These are phyloP conservation scores for Hymenoscyphus linearis DNA, from an alignment of 2,329 filamentous ascomycete species.

Conservation along the genomic window DNA sequence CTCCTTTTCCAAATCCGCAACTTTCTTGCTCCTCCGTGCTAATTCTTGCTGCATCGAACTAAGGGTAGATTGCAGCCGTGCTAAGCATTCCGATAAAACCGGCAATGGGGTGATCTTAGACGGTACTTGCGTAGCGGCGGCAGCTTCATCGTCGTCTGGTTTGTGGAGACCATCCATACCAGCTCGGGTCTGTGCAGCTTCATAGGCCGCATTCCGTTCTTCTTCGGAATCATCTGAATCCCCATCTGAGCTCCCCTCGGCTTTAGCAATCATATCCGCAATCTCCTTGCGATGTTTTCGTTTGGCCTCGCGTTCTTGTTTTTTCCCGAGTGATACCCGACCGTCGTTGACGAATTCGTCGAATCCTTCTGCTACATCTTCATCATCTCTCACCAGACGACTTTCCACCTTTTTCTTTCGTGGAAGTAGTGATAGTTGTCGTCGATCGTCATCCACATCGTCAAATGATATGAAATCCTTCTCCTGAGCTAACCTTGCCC, in stretches of 20 bases:
- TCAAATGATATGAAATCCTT: constrained; percentile 63
- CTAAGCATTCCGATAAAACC: constrained; percentile 61
- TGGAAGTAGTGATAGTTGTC: constrained; percentile 36
- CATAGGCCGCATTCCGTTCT: constrained; percentile 74
- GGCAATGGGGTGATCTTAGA: constrained; percentile 74
- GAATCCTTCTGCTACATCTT: constrained; percentile 89
- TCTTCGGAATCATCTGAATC: constrained; percentile 65
- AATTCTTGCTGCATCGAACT: constrained; percentile 59
- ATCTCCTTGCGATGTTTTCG: constrained; percentile 69
- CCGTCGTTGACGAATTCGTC: constrained; percentile 88
- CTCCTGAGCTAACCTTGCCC: constrained; percentile 73
- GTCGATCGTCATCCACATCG: constrained; percentile 44
- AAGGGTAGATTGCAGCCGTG: constrained; percentile 56
- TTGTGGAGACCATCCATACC: constrained; percentile 71
- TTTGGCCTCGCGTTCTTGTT: constrained; percentile 68
- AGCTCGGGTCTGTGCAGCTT: constrained; percentile 76
- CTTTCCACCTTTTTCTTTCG: constrained; percentile 63
- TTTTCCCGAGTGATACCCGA: constrained; percentile 69
- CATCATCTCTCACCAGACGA: constrained; percentile 76
- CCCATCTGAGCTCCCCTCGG: constrained; percentile 61
- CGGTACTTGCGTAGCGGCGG: constrained; percentile 25
- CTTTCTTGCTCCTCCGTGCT: constrained; percentile 52
- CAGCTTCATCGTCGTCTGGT: constrained; percentile 37
- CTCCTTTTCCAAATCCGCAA: constrained; percentile 64
- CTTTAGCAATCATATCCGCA: constrained; percentile 74